Base-by-base conservation (phyloP, 352 stramenopile genomes). In the Phytopythium mirpurense region DNA sequence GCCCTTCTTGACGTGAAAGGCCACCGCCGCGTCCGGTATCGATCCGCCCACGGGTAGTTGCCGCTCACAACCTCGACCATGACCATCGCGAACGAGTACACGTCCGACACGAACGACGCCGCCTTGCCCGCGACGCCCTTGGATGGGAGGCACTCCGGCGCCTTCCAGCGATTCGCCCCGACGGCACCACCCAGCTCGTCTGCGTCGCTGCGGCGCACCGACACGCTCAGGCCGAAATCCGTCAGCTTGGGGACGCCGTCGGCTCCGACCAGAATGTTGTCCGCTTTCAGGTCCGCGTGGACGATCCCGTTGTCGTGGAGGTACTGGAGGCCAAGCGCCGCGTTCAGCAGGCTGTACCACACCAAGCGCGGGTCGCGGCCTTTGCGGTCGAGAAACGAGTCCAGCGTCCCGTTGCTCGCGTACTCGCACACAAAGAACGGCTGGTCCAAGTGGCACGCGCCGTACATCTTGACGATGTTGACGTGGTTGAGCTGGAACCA, bases 201-300 rank as follows among this genome's bases (percentile, higher is more conserved):
- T n/a, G n/a, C n/a, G n/a, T n/a, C n/a, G n/a, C n/a, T n/a, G n/a
- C n/a, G n/a, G 9, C 29, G 29, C 29, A 9, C 29, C 5, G 9
- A 32, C 5, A 32, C 5, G n/a, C 50, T 77, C n/a, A 73, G 48
- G 2, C 65, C 65, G 57, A 73, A 73, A 34, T 73, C 65, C 0
- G 65, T 60, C 24, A 73, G 47, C 35, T 67, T 70, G 24, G 57
- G 54, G 6, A 52, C 63, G 15, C 50, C 57, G 45, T 73, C 61
- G 31, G 54, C 51, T 50, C 49, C 51, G 14, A 73, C 62, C 27
- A 73, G 57, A 37, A 73, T 70, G 43, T 73, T 73, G 57, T 70
- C 61, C n/a, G 53, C 66, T 50, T 73, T 73, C 41, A 73, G 52
- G 31, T 73, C 62, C 1, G 54, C 65, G 41, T 73, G 65, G 23